Conservation (phyloP, 2,329 filamentous ascomycete genomes). For the Beauveria sp. region DNA sequence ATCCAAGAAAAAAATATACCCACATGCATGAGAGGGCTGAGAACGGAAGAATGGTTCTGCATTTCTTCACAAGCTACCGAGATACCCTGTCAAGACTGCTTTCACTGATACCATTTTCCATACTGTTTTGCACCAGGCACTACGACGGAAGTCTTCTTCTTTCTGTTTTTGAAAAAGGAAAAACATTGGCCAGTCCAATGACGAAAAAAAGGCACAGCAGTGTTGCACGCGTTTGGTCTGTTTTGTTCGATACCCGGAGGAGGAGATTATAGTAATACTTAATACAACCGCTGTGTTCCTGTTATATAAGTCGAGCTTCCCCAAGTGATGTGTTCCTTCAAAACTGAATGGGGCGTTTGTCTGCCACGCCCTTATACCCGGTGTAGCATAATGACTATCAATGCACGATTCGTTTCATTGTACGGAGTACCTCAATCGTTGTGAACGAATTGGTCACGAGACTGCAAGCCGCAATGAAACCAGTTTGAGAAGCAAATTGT, state of each 20-base stretch:
- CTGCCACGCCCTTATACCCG: too few relatives aligned
- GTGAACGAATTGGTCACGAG: too few relatives aligned
- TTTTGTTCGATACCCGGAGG: slow-evolving; percentile 34
- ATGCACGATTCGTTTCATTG: too few relatives aligned
- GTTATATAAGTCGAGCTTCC: background rate
- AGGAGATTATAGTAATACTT: slow-evolving; percentile 35
- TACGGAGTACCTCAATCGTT: too few relatives aligned
- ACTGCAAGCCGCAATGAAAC: too few relatives aligned
- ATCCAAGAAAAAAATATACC: slow-evolving; percentile 17
- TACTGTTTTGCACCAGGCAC: slow-evolving; percentile 21
- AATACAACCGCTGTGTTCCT: slow-evolving; percentile 31
- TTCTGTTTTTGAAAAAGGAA: slow-evolving; percentile 7
- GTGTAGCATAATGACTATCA: too few relatives aligned
- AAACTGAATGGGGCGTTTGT: background rate
- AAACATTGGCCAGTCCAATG: slow-evolving; percentile 9
- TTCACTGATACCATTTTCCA: slow-evolving; percentile 36
- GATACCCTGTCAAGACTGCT: slow-evolving; percentile 49
- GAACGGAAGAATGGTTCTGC: slow-evolving; percentile 44
- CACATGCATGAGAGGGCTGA: slow-evolving; percentile 33
- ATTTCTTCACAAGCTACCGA: slow-evolving; percentile 45
- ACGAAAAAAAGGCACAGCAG: slow-evolving; percentile 17
- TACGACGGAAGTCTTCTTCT: slow-evolving; percentile 10
- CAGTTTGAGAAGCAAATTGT: too few relatives aligned
- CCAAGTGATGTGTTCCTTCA: background rate
- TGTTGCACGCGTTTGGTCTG: slow-evolving; percentile 15